Evolutionary conservation across 2,329 filamentous ascomycete species (phyloP).

Genomic region (Pseudogymnoascus sp.): DNA sequence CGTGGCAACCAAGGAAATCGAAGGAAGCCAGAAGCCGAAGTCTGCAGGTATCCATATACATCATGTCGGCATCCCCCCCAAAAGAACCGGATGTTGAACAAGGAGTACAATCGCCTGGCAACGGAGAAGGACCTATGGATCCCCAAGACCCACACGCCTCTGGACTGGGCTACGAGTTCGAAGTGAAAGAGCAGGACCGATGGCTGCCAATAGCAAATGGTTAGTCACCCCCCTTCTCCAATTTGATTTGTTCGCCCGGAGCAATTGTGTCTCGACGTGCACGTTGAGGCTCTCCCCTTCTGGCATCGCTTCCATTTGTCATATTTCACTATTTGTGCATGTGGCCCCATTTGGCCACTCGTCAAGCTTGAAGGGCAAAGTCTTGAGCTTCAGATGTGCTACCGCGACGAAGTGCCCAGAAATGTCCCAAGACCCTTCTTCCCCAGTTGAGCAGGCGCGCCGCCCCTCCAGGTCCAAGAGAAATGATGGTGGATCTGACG

Average conservation of each 20-base stretch:
- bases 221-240: conserved; percentile 52
- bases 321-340: conserved; percentile 36
- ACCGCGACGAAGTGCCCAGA: conserved; percentile 24
- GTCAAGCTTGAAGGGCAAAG: conserved; percentile 26
- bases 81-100: conserved; percentile 85
- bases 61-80: conserved; percentile 90
- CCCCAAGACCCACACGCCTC: conserved; percentile 68
- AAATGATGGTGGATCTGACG: conserved; percentile 47
- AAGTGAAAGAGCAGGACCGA: conserved; percentile 98
- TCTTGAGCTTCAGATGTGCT: conserved; percentile 19
- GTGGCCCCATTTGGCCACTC: conserved; percentile 26
- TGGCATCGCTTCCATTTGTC: conserved; percentile 43
- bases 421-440: conserved; percentile 55
- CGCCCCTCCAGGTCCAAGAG: conserved; percentile 36
- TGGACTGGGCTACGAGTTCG: conserved; percentile 81
- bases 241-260: conserved; percentile 44
- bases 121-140: conserved; percentile 85
- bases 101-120: conserved; percentile 85
- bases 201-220: conserved; percentile 99
- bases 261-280: conserved; percentile 20
- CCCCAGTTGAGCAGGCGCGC: conserved; percentile 41
- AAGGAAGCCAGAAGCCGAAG: conserved; percentile 23
- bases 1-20: conserved; percentile 28
- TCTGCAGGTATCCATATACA: conserved; percentile 62
- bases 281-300: conserved; percentile 29